phyloP scores from a whole-genome alignment of 2,329 filamentous ascomycete species.

The Monilinia fructicola region DNA sequence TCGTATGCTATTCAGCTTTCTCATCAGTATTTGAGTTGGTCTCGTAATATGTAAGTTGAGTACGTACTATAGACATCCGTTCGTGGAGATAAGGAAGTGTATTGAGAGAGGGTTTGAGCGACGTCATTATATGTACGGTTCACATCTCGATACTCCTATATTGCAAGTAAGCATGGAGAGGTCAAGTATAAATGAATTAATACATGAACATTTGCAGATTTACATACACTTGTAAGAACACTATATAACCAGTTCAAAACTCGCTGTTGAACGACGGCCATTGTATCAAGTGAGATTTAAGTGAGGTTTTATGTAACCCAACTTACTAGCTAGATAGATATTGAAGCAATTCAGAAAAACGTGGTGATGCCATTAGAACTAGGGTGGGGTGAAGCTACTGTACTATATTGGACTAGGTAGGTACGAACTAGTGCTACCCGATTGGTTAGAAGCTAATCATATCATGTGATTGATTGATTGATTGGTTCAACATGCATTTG shows the following conservation, averaged over 20 bases:
- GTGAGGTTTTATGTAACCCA: too few relatives aligned
- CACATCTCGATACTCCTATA: constrained; percentile 87
- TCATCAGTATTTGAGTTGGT: constrained; percentile 23
- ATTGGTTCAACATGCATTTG: too few relatives aligned
- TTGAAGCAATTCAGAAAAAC: constrained; percentile 19
- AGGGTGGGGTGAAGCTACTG: too few relatives aligned
- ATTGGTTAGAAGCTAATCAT: background rate
- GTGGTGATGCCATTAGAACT: background rate
- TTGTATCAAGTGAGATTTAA: constrained; percentile 28
- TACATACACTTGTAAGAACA: constrained; percentile 71
- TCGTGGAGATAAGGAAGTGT: constrained; percentile 75
- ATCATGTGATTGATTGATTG: background rate
- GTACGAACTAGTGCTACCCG: too few relatives aligned
- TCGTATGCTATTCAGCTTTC: constrained; percentile 67
- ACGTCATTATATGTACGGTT: constrained; percentile 92
- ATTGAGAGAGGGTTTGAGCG: constrained; percentile 75
- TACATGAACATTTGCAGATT: constrained; percentile 6
- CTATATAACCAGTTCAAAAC: constrained; percentile 95
- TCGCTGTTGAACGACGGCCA: constrained; percentile 75
- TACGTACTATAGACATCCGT: constrained; percentile 91
- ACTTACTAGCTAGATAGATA: background rate
- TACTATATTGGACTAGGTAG: too few relatives aligned
- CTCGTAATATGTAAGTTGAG: too few relatives aligned
- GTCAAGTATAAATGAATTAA: background rate
- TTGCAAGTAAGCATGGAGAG: constrained; percentile 23